A percentile compares a stretch with the other conserved stretches of the same genome.
Evolutionary conservation across 192 early-diverging fungal species (phyloP).

Genomic region (Spinellus fusiger): DNA sequence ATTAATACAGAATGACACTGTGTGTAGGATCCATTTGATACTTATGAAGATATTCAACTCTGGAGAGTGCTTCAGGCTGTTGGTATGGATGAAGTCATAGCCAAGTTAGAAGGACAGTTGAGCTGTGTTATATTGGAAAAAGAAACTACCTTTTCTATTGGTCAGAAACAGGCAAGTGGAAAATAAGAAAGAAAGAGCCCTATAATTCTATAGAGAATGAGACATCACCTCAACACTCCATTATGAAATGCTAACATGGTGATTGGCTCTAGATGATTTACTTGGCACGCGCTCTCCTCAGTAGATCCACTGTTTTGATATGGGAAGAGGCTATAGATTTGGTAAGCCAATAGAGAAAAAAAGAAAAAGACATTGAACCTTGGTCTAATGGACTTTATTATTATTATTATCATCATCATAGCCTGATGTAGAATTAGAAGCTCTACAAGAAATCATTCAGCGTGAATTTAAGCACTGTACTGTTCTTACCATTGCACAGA

Average conservation of each 20-base stretch:
- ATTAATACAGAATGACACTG: neutral
- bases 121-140: conserved; percentile 62
- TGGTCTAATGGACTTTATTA: neutral
- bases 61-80: conserved; percentile 64
- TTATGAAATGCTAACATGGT: conserved; percentile 28
- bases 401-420: conserved; percentile 23
- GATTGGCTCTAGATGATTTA: conserved; percentile 35
- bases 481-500: conserved; percentile 58
- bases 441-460: conserved; percentile 53
- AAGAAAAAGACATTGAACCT: neutral
- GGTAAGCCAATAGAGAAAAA: conserved; percentile 30
- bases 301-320: conserved; percentile 64
- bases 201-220: neutral
- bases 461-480: conserved; percentile 17
- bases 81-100: conserved; percentile 58
- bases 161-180: conserved; percentile 53
- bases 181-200: neutral
- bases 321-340: conserved; percentile 83
- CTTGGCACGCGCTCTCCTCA: conserved; percentile 57
- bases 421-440: conserved; percentile 50
- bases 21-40: conserved; percentile 39
- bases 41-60: conserved; percentile 45
- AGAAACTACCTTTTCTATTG: conserved; percentile 76
- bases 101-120: conserved; percentile 51
- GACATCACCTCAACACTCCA: too few relatives aligned